Base-by-base conservation (phyloP, 108 stramenopile genomes). In the Phaeodactylum tricornutum region DNA sequence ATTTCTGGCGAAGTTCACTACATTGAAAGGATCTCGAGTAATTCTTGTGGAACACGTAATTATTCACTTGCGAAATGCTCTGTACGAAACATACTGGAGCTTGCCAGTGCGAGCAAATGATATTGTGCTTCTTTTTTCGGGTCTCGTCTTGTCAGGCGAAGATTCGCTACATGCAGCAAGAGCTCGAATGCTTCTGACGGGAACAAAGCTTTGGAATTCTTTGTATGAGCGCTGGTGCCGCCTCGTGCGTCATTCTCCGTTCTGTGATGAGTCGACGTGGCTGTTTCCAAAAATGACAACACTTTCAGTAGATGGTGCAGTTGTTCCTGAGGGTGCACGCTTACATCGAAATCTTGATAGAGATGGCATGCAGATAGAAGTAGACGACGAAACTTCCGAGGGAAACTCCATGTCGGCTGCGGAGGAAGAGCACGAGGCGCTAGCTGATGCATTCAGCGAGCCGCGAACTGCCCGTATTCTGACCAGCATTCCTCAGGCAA, bases 381-480 rank as follows among this genome's bases (percentile, higher is more conserved):
- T 38, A 12, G 62, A 58, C 48, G 32, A 31, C 11, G 39, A 37
- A 7, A 29, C 27, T 21, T 60, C 68, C 14, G 47, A 51, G 19
- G 59, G 53, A 19, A 58, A 67, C 29, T 12, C 8, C 11, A 43
- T 57, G 56, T 8, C 26, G 8, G 44, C 37, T 17, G 45, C 35
- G 9, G 63, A 63, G 26, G 72, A 55, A 36, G 84, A 77, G 48
- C 61, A 55, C 11, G 85, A 87, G 58, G 74, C 77, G 11, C 61
- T 84, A 47, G 81, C 85, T 26, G 66, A 64, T 38, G 48, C 79
- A 7, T 87, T 87, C 45, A 61, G 67, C 20, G 87, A 91, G 51
- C 84, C 89, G 5, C 82, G 80, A 47, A 81, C 89, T 67, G 85
- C 84, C n/a, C 63, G 87, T 19, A 56, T 91, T 8, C 68, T 94